Evolutionary conservation across 192 early-diverging fungal genomes (phyloP).

Genomic region (Blastocladiella britannica): DNA sequence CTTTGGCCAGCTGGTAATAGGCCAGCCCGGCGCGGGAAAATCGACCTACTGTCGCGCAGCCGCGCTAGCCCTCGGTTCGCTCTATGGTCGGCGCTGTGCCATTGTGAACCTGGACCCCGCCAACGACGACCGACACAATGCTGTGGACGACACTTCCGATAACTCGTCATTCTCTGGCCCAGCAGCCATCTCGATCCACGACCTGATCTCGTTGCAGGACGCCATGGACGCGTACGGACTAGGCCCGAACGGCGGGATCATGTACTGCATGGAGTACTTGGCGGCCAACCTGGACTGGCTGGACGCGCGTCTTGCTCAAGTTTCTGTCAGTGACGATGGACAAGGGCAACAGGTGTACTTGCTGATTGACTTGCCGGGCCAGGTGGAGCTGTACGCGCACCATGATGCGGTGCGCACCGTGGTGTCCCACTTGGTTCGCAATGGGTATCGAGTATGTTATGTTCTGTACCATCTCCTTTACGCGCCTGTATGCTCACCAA

Average conservation of each 20-base stretch:
- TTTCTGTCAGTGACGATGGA: too few relatives aligned
- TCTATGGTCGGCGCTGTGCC: background rate
- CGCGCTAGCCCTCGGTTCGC: conserved; percentile 18
- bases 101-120: conserved; percentile 40
- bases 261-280: conserved; percentile 41
- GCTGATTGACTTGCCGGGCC: conserved; percentile 35
- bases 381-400: conserved; percentile 37
- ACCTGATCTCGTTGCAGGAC: conserved; percentile 31
- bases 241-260: conserved; percentile 37
- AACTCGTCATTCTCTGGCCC: conserved; percentile 10
- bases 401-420: background rate
- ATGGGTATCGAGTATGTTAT: too few relatives aligned
- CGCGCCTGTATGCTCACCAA: too few relatives aligned
- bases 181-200: conserved; percentile 23
- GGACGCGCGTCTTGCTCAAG: conserved; percentile 10
- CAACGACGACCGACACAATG: conserved; percentile 32
- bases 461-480: too few relatives aligned
- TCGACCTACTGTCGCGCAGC: conserved; percentile 34
- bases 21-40: conserved; percentile 30
- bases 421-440: background rate
- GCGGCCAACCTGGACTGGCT: conserved; percentile 41
- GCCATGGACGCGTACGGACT: conserved; percentile 24
- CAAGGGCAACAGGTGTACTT: conserved; percentile 26
- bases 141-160: conserved; percentile 4
- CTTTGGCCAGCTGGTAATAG: conserved; percentile 24